Conservation (phyloP, 1,139 yeast species). For the Martiniozyma asiatica region DNA sequence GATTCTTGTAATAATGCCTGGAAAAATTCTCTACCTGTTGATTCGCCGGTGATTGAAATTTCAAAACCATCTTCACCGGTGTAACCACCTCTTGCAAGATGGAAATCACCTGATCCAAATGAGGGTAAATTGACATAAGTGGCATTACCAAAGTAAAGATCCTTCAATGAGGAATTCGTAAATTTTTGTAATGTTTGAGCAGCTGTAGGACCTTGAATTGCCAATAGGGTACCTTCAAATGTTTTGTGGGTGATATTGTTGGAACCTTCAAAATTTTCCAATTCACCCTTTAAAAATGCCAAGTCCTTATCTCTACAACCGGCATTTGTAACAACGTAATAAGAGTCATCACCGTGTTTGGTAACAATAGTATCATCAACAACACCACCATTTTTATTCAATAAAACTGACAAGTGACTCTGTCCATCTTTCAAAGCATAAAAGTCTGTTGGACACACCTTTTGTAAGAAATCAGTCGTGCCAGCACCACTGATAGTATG, state of each 20-base stretch:
- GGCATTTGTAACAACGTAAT: conserved; percentile 92
- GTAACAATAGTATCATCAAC: conserved; percentile 90
- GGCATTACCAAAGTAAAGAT: conserved; percentile 67
- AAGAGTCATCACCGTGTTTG: conserved; percentile 65
- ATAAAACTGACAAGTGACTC: conserved; percentile 67
- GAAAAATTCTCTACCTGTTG: conserved; percentile 52
- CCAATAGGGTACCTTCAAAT: conserved; percentile 69
- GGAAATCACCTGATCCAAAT: conserved; percentile 34
- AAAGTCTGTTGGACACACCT: conserved; percentile 79
- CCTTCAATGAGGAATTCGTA: conserved; percentile 44
- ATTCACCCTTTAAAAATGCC: conserved; percentile 45
- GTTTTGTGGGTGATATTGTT: conserved; percentile 44
- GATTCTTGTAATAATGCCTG: conserved; percentile 43
- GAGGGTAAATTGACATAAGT: conserved; percentile 39
- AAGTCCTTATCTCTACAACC: conserved; percentile 82
- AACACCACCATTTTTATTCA: conserved; percentile 69
- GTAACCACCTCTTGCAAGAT: conserved; percentile 88
- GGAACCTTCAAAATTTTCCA: conserved; percentile 28
- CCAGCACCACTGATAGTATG: conserved; percentile 63
- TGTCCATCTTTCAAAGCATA: conserved; percentile 39
- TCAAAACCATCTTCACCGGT: conserved; percentile 99
- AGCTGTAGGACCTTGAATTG: conserved; percentile 87
- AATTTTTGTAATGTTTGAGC: conserved; percentile 52
- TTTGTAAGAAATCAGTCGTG: conserved; percentile 59
- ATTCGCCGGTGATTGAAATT: conserved; percentile 57